phyloP scores from a whole-genome alignment of 306 rosid species.

The Malus orientalis region DNA sequence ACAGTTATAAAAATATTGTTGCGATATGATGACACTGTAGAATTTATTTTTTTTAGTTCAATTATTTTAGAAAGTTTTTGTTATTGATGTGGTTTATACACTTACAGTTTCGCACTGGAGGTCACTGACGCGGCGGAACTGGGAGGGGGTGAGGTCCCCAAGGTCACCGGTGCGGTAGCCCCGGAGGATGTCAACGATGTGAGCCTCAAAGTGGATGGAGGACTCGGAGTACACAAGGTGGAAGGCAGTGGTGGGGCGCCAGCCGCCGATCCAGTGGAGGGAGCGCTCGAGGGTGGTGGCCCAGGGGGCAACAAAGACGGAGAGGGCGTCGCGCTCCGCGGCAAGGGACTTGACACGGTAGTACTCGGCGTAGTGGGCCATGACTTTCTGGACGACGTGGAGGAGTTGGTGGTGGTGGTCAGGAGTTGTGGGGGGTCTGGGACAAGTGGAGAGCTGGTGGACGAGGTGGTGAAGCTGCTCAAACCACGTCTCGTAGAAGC shows the following conservation, averaged over 20 bases:
- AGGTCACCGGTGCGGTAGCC: conserved; percentile 76
- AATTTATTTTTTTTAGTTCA: no score
- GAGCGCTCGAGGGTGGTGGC: conserved; percentile 64
- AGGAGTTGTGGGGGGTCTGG: conserved; percentile 16
- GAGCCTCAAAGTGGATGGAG: conserved; percentile 65
- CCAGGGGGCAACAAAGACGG: conserved; percentile 54
- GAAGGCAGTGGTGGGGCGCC: conserved; percentile 87
- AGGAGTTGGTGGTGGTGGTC: conserved; percentile 22
- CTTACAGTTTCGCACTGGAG: conserved; percentile 66
- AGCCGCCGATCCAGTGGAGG: conserved; percentile 74
- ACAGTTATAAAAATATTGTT: no score
- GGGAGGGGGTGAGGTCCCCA: conserved; percentile 67
- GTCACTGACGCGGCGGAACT: conserved; percentile 67
- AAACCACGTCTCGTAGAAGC: conserved; percentile 57
- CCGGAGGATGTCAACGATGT: conserved; percentile 54
- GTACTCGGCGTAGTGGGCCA: conserved; percentile 53
- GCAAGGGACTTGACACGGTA: conserved; percentile 39
- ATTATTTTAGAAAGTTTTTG: neutral
- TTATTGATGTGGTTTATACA: neutral
- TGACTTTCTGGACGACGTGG: conserved; percentile 33
- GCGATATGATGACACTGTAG: no score
- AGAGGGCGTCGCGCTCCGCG: conserved; percentile 40
- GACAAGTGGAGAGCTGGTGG: conserved; percentile 31
- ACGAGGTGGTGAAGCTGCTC: conserved; percentile 29
- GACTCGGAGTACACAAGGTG: conserved; percentile 80